Percentiles rank a stretch among this genome's conserved stretches.
These are phyloP conservation scores for Nissolia schottii DNA, from an alignment of 306 rosid species.

Conservation along the genomic window DNA sequence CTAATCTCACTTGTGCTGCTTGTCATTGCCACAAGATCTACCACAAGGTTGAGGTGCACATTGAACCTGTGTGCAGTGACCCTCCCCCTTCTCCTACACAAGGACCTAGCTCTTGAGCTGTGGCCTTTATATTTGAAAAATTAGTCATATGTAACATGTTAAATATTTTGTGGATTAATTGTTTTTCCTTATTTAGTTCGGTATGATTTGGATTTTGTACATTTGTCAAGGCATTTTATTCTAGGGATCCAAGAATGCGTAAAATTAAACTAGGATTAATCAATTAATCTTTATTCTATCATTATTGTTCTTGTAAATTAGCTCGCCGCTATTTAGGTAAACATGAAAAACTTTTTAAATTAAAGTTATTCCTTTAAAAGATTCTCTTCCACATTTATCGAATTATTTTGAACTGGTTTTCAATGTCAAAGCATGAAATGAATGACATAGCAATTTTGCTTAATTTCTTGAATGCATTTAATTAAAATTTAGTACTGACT, in stretches of 20 bases:
- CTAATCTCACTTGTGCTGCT: constrained; percentile 59
- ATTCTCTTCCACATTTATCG: not conserved
- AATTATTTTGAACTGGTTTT: not conserved
- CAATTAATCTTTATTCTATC: too few species aligned
- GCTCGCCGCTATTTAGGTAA: not conserved
- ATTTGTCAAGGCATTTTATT: too few species aligned
- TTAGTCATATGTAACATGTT: not conserved
- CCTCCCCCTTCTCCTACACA: not conserved
- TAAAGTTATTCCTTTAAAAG: not conserved
- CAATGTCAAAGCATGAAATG: not conserved
- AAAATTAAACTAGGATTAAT: too few species aligned
- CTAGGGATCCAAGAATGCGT: too few species aligned
- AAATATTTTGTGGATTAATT: too few species aligned
- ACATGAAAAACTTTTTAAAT: not conserved
- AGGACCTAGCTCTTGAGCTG: not conserved
- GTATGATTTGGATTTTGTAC: too few species aligned
- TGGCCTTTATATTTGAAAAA: too few species aligned
- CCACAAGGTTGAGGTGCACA: constrained; percentile 38
- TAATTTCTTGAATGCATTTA: not conserved
- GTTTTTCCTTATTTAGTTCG: too few species aligned
- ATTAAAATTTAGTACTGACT: not conserved
- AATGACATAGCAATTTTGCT: not conserved
- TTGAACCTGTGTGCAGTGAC: not conserved
- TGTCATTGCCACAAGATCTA: constrained; percentile 65
- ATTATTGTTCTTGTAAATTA: not conserved